phyloP scores from a whole-genome alignment of 768 basidiomycete genomes.

The Russula brevipes region DNA sequence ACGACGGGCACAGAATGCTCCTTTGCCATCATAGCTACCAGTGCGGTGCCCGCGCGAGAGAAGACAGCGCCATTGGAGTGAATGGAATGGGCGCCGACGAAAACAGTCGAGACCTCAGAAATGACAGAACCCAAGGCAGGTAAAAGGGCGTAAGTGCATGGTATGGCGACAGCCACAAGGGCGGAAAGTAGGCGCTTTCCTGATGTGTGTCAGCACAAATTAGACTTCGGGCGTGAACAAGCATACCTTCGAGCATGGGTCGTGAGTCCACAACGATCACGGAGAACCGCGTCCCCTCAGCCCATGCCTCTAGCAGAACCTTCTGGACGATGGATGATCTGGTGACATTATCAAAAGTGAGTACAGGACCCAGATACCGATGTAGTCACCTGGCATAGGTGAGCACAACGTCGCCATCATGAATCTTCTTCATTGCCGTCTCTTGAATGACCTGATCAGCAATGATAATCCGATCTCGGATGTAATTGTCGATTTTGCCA shows the following conservation, averaged over 20 bases:
- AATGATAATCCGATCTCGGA: constrained; percentile 87
- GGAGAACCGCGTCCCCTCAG: constrained; percentile 71
- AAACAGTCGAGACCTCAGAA: constrained; percentile 74
- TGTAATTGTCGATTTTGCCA: constrained; percentile 85
- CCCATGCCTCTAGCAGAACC: constrained; percentile 71
- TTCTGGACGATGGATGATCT: constrained; percentile 96
- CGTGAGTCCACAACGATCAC: constrained; percentile 94
- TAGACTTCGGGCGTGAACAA: constrained; percentile 4
- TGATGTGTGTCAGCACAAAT: constrained; percentile 30
- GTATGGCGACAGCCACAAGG: constrained; percentile 64
- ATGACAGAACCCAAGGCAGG: constrained; percentile 78
- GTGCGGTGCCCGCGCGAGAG: constrained; percentile 89
- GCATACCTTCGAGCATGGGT: constrained; percentile 81
- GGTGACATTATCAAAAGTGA: constrained; percentile 5
- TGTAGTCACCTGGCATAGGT: constrained; percentile 77
- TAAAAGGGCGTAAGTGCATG: constrained; percentile 88
- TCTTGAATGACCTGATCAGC: constrained; percentile 93
- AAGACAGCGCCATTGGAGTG: constrained; percentile 94
- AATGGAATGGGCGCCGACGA: constrained; percentile 91
- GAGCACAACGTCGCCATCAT: constrained; percentile 86
- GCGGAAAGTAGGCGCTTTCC: constrained; percentile 74
- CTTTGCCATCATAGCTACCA: constrained; percentile 95
- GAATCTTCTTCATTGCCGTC: constrained; percentile 87
- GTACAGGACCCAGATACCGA: constrained; percentile 1
- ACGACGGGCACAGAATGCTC: constrained; percentile 86